Evolutionary conservation across 129 eudicot genomes (phyloP).

Genomic region (Centella asiatica): DNA sequence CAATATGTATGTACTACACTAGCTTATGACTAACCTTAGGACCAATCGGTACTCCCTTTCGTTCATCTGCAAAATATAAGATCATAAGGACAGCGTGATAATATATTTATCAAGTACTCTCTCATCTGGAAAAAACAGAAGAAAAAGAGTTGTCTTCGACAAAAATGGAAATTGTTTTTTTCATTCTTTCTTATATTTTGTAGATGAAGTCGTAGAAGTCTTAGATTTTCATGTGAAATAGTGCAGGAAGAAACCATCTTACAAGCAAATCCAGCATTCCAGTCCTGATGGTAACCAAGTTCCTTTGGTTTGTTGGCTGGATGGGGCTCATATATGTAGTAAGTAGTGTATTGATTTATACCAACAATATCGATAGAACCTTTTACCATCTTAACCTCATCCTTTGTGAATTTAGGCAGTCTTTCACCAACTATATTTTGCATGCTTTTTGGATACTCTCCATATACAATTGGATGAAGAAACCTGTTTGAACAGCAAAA

Average conservation of each 20-base stretch:
- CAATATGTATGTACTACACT: not conserved
- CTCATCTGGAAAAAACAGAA: not conserved
- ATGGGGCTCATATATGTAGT: constrained; percentile 57
- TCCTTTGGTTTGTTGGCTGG: constrained; percentile 27
- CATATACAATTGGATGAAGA: constrained; percentile 79
- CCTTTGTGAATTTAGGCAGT: constrained; percentile 66
- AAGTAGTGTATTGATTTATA: constrained; percentile 86
- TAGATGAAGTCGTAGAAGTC: too few species aligned
- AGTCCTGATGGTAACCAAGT: constrained; percentile 75
- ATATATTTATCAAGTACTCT: not conserved
- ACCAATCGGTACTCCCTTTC: constrained; percentile 83
- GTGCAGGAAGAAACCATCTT: constrained; percentile 20
- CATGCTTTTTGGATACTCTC: constrained; percentile 87
- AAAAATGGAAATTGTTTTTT: not conserved
- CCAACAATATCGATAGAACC: constrained; percentile 85
- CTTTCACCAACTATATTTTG: constrained; percentile 67
- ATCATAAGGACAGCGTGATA: not conserved
- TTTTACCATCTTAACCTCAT: constrained; percentile 69
- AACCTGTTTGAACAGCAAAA: constrained; percentile 40
- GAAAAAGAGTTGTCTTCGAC: not conserved
- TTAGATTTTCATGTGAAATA: not conserved
- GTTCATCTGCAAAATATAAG: constrained; percentile 33
- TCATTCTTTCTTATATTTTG: too few species aligned
- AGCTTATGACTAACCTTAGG: constrained; percentile 37
- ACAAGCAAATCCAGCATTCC: constrained; percentile 83